Conservation (phyloP, 805 yeast species). For the Metschnikowia kunwiensis region DNA sequence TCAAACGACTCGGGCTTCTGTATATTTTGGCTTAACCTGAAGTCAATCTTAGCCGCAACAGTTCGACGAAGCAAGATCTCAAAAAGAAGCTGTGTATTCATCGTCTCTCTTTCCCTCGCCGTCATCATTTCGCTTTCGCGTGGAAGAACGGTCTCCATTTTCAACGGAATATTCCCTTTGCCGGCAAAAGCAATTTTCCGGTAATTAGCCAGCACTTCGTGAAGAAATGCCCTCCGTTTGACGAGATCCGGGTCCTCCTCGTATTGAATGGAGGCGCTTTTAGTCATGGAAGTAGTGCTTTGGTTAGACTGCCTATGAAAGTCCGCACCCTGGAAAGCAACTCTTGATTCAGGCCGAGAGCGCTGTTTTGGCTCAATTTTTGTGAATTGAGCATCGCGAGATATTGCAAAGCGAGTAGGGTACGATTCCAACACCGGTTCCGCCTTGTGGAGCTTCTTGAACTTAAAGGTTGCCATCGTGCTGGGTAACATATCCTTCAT, state of each 20-base stretch:
- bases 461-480: conserved; percentile 26
- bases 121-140: conserved; percentile 26
- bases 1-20: background rate
- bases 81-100: conserved; percentile 32
- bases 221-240: conserved; percentile 19
- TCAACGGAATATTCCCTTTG: conserved; percentile 23
- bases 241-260: conserved; percentile 7
- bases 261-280: background rate
- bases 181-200: conserved; percentile 25
- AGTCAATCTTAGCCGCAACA: conserved; percentile 40
- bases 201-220: conserved; percentile 26
- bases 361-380: background rate
- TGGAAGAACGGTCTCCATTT: conserved; percentile 29
- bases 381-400: conserved; percentile 11
- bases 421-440: conserved; percentile 13
- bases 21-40: conserved; percentile 22
- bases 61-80: conserved; percentile 41
- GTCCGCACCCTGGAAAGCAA: conserved; percentile 4
- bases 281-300: background rate
- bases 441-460: conserved; percentile 14
- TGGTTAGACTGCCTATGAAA: background rate
- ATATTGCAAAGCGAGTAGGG: conserved; percentile 10
- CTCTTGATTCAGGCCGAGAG: background rate
- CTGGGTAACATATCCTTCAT: conserved; percentile 30
- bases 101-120: conserved; percentile 24